phyloP scores from a whole-genome alignment of 2,329 filamentous ascomycete genomes.

The Fusarium sterilihyphosum region DNA sequence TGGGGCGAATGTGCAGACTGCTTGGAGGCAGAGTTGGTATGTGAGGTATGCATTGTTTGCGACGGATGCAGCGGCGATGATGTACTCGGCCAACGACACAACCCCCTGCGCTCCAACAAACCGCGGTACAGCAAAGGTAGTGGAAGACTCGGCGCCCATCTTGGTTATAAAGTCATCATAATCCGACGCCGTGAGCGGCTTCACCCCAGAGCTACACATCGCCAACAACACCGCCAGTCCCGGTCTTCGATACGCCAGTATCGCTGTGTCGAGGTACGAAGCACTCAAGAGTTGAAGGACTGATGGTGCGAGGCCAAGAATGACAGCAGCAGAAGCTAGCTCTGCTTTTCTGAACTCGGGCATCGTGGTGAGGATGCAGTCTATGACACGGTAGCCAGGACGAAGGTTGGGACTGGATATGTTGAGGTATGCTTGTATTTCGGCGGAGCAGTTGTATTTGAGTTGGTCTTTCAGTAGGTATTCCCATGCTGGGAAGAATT shows the following conservation, averaged over 20 bases:
- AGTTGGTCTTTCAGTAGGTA: background rate
- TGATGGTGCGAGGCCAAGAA: slow-evolving; percentile 33
- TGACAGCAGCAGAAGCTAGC: slow-evolving; percentile 31
- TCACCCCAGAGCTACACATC: slow-evolving; percentile 22
- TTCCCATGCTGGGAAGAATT: slow-evolving; percentile 36
- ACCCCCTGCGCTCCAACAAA: background rate
- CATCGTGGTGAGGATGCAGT: slow-evolving; percentile 30
- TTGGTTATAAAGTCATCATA: slow-evolving; percentile 6
- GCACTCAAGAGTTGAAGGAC: slow-evolving; percentile 31
- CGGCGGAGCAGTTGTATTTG: background rate
- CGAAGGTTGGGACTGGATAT: background rate
- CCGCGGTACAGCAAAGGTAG: background rate
- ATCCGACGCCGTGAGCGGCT: slow-evolving; percentile 9
- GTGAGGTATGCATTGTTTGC: slow-evolving; percentile 22
- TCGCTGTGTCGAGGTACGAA: slow-evolving; percentile 33
- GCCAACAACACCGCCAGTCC: slow-evolving; percentile 30
- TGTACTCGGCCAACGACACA: slow-evolving; percentile 10
- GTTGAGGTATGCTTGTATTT: slow-evolving; percentile 1
- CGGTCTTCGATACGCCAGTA: slow-evolving; percentile 31
- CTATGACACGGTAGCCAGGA: slow-evolving; percentile 19
- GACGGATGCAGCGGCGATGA: slow-evolving; percentile 5
- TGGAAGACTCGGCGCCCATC: slow-evolving; percentile 7
- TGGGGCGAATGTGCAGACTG: slow-evolving; percentile 29
- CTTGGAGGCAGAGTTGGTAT: slow-evolving; percentile 23
- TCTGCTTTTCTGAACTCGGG: slow-evolving; percentile 41